These are phyloP conservation scores for Phlebiopsis flavidoalba DNA, from an alignment of 768 basidiomycete species.

Conservation along the genomic window DNA sequence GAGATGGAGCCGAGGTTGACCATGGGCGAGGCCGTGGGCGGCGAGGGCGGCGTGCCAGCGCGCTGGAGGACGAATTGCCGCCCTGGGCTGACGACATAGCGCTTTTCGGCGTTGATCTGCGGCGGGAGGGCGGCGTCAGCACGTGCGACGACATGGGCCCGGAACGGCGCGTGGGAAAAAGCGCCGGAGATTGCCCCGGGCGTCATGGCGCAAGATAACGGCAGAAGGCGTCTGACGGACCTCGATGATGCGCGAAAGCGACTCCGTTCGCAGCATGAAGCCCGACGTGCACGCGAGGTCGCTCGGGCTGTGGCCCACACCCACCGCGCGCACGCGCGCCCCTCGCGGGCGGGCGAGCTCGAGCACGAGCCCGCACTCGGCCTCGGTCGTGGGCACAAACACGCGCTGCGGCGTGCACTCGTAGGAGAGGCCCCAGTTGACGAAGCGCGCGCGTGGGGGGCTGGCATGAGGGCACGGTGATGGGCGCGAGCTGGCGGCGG, in stretches of 20 bases:
- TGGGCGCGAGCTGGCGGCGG: constrained; percentile 47
- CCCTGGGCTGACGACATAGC: constrained; percentile 68
- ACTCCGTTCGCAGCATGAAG: constrained; percentile 79
- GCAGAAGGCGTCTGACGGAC: constrained; percentile 38
- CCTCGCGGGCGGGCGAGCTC: constrained; percentile 75
- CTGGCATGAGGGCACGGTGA: constrained; percentile 43
- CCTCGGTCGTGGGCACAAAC: constrained; percentile 68
- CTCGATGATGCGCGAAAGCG: constrained; percentile 67
- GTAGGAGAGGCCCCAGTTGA: constrained; percentile 88
- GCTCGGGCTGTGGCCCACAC: constrained; percentile 89
- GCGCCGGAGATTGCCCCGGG: constrained; percentile 15
- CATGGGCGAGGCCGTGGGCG: constrained; percentile 71
- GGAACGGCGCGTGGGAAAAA: constrained; percentile 8
- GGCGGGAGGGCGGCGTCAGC: background rate
- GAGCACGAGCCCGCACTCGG: constrained; percentile 69
- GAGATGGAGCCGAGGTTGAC: constrained; percentile 94
- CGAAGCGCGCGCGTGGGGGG: constrained; percentile 47
- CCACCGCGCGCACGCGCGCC: constrained; percentile 75
- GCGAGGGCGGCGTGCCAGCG: constrained; percentile 68
- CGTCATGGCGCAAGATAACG: constrained; percentile 2
- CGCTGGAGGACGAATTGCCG: constrained; percentile 73
- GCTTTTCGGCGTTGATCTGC: constrained; percentile 67
- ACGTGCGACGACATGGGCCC: background rate
- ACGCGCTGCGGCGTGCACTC: constrained; percentile 60
- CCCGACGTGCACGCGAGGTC: constrained; percentile 89